Evolutionary conservation across 306 rosid genomes (phyloP), one percentile per base, ranked within the genome.

Genomic region (Mucuna pruriens): DNA sequence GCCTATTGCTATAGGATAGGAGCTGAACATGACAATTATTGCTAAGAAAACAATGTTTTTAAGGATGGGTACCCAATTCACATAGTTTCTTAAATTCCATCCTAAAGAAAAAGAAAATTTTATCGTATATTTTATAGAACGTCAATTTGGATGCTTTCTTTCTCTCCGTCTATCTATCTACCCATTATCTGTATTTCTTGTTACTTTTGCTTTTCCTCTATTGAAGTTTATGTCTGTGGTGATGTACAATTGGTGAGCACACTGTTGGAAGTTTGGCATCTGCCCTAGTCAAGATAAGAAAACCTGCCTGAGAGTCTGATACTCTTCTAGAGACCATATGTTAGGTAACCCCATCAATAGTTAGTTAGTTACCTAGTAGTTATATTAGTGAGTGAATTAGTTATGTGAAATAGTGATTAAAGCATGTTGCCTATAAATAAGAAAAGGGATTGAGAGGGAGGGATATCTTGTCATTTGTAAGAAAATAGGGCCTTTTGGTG

Each of bases 1-100:
- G 54, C 23, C 58, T 19, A 17, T 51, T 72, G 64, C 77, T 72
- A 2, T 72, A 72, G 48, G 48, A 31, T 72, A 72, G 48, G 33
- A 25, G 17, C 19, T n/a, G 23, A 70, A 29, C 16, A 48, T n/a
- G 76, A 31, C 45, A 49, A n/a, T 51, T 49, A 51, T 72, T 16
- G 48, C 22, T 51, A 12, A 19, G 51, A 71, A 51, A 19, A 52
- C 49, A 38, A 74, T 39, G 10, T 5, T 33, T 51, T 73, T 36
- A 19, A 20, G 34, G 66, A 33, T 6, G 15, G 22, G 15, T 20
- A 7, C 29, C 17, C 49, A 26, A 22, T 57, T 20, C 40, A 8
- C 29, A 4, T 29, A 38, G 58, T 39, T 75, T 25, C 9, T 75
- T 40, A 13, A 57, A 23, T 57, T 58, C 26, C 44, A 39, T 29